These are phyloP conservation scores for Geotrichum reessii DNA, from an alignment of 1,139 yeast genomes.

Conservation along the genomic window DNA sequence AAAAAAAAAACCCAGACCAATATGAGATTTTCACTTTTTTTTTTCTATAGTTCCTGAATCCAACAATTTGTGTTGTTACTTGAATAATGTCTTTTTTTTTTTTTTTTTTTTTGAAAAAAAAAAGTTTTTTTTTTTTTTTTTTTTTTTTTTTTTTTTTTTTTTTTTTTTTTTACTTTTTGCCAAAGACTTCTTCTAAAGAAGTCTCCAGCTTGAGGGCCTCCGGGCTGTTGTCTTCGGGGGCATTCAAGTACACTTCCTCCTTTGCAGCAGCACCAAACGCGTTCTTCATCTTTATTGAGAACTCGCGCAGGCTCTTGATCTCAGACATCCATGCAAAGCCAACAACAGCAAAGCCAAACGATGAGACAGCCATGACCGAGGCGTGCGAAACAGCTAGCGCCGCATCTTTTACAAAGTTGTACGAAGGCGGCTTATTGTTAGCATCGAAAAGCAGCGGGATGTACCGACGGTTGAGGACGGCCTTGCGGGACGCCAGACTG, in stretches of 20 bases:
- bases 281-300: slow-evolving; percentile 62
- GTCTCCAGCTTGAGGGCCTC: slow-evolving; percentile 56
- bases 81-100: background rate
- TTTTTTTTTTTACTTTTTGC: slow-evolving; percentile 15
- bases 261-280: slow-evolving; percentile 64
- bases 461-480: slow-evolving; percentile 66
- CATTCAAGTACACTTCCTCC: slow-evolving; percentile 44
- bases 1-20: background rate
- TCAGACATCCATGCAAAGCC: slow-evolving; percentile 80
- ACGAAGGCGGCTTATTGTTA: slow-evolving; percentile 79
- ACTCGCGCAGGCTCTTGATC: slow-evolving; percentile 61
- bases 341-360: slow-evolving; percentile 64
- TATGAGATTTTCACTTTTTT: no score
- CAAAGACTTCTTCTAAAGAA: slow-evolving; percentile 33
- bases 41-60: background rate
- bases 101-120: no score
- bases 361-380: slow-evolving; percentile 64
- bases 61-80: background rate
- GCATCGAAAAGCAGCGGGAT: slow-evolving; percentile 77
- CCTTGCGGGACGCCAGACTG: slow-evolving; percentile 67
- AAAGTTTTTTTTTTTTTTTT: no score
- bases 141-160: no score
- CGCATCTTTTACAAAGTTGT: slow-evolving; percentile 77
- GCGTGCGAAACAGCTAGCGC: slow-evolving; percentile 82
- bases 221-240: slow-evolving; percentile 51